Conservation (phyloP, 2,329 filamentous ascomycete species). For the Chaetomiaceae sp. region DNA sequence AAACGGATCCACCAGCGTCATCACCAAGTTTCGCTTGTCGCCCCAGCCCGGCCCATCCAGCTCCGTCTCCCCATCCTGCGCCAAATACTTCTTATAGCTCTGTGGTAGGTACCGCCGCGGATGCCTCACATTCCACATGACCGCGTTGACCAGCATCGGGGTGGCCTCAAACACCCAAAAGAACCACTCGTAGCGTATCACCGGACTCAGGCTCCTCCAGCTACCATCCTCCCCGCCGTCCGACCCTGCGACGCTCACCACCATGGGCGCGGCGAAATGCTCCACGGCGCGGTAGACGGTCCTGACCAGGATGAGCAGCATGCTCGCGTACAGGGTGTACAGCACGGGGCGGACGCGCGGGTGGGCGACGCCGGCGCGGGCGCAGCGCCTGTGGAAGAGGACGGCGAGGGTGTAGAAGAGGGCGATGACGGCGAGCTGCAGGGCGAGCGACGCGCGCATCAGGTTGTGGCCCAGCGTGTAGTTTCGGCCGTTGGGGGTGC, state of each 20-base stretch:
- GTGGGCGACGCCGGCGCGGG: slow-evolving; percentile 33
- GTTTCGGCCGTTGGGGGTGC: slow-evolving; percentile 34
- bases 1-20: slow-evolving; percentile 38
- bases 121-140: slow-evolving; percentile 48
- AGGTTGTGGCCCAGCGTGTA: slow-evolving; percentile 43
- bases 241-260: background rate
- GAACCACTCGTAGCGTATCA: slow-evolving; percentile 54
- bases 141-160: slow-evolving; percentile 49
- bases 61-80: slow-evolving; percentile 46
- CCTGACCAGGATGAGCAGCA: slow-evolving; percentile 46
- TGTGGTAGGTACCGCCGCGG: slow-evolving; percentile 48
- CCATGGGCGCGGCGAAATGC: slow-evolving; percentile 43
- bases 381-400: slow-evolving; percentile 46
- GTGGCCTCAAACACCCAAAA: slow-evolving; percentile 55
- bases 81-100: slow-evolving; percentile 47
- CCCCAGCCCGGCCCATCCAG: slow-evolving; percentile 46
- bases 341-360: slow-evolving; percentile 36
- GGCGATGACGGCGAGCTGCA: slow-evolving; percentile 51
- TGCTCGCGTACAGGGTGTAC: slow-evolving; percentile 48
- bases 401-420: slow-evolving; percentile 47
- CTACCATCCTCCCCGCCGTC: too few relatives aligned
- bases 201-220: slow-evolving; percentile 40
- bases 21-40: slow-evolving; percentile 42
- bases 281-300: slow-evolving; percentile 56
- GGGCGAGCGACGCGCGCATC: slow-evolving; percentile 46